Base-by-base conservation (phyloP, 164 flowering plant species). In the Berberis vulgaris region DNA sequence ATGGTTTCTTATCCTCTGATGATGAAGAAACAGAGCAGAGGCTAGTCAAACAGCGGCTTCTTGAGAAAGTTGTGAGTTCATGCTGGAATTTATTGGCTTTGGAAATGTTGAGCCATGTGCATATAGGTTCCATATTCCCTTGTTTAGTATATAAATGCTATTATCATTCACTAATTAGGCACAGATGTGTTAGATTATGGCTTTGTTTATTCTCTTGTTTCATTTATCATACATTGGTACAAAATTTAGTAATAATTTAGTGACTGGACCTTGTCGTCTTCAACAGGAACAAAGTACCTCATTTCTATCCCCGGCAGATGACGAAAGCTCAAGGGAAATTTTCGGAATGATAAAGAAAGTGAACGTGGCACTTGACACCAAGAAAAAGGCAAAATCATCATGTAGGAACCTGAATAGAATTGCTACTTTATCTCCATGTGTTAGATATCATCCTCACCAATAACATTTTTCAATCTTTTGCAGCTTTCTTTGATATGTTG, bases 271-370 rank as follows among this genome's bases (percentile, higher is more conserved):
- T 60, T 45, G 13, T 70, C 13, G 42, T 61, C 6, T 76, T 64
- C 45, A 68, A 72, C 86, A 85, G 95, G 84, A 80, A 67, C 77
- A 80, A 47, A 68, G 71, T 47, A 63, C 71, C 13, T 60, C 77
- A 3, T 65, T 87, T 7, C 45, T 77, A 64, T 78, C 96, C 45
- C 87, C 90, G 55, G 78, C 73, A 12, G 86, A 80, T 64, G 88
- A 84, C 80, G 94, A 80, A 49, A 79, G 68, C 66, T 84, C 89
- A 40, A 83, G 82, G 72, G 95, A 89, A 82, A 83, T 91, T 49
- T 86, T 90, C 78, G 80, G 91, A 63, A 83, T 81, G 45, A 91
- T 94, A 74, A 91, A 81, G 81, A 88, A 94, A 80, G 74, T 88
- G 66, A 93, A 88, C 71, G 64, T 77, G 72, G 81, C 72, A 44